These are phyloP conservation scores for Lactuca sativa DNA, from an alignment of 129 eudicot genomes.

Conservation along the genomic window DNA sequence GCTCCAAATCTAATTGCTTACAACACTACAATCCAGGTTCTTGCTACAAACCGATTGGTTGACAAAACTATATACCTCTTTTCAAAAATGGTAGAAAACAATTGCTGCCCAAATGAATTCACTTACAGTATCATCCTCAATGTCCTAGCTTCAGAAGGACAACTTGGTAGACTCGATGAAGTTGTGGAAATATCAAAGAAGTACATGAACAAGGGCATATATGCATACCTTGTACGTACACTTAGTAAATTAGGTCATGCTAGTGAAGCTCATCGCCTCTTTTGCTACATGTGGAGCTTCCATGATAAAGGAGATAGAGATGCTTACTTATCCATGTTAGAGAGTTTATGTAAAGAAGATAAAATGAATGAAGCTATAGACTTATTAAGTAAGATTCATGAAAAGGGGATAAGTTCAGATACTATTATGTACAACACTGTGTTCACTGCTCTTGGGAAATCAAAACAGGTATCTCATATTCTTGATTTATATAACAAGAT, in stretches of 20 bases:
- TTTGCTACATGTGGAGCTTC: slow-evolving; percentile 91
- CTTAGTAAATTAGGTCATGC: slow-evolving; percentile 90
- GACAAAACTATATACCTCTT: slow-evolving; percentile 75
- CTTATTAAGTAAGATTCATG: slow-evolving; percentile 66
- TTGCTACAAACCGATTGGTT: slow-evolving; percentile 62
- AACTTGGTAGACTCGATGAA: slow-evolving; percentile 81
- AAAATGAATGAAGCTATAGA: slow-evolving; percentile 77
- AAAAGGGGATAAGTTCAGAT: slow-evolving; percentile 73
- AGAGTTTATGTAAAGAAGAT: slow-evolving; percentile 71
- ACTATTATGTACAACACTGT: slow-evolving; percentile 82
- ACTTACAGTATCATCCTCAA: slow-evolving; percentile 73
- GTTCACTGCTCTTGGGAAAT: slow-evolving; percentile 80
- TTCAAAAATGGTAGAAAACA: slow-evolving; percentile 78
- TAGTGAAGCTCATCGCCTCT: slow-evolving; percentile 89
- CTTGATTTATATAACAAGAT: slow-evolving; percentile 72
- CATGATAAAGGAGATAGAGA: slow-evolving; percentile 86
- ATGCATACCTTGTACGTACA: slow-evolving; percentile 79
- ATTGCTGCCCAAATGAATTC: slow-evolving; percentile 87
- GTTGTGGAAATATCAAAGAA: slow-evolving; percentile 68
- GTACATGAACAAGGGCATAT: slow-evolving; percentile 74
- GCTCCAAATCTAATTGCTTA: slow-evolving; percentile 74
- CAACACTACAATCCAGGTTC: slow-evolving; percentile 75
- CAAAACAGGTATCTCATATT: slow-evolving; percentile 66
- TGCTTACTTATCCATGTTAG: slow-evolving; percentile 82
- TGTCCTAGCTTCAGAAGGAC: slow-evolving; percentile 72